Evolutionary conservation across 352 stramenopile genomes (phyloP).

Genomic region (Pythium aquatile): DNA sequence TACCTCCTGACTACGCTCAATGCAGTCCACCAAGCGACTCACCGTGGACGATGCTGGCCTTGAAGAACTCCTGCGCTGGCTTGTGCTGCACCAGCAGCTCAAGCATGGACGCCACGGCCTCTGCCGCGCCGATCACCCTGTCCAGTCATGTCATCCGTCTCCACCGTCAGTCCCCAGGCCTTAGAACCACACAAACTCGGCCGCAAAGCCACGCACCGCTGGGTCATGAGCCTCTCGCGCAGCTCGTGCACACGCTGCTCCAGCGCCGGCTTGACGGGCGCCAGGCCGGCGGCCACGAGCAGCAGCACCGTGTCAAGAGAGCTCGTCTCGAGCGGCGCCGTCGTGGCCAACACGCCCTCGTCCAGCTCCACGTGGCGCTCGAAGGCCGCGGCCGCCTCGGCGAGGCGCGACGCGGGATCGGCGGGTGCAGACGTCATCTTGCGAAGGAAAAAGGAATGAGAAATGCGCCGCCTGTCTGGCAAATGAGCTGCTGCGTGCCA

Average conservation of each 20-base stretch:
- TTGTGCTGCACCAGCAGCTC: conserved; percentile 42
- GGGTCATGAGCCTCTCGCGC: conserved; percentile 43
- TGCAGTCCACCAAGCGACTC: neutral
- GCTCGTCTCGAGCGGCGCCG: conserved; percentile 44
- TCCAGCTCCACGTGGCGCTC: conserved; percentile 65
- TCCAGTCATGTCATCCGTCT: neutral
- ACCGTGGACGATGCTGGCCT: conserved; percentile 59
- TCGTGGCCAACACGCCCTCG: conserved; percentile 62
- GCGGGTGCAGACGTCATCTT: neutral
- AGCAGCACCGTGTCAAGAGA: conserved; percentile 50
- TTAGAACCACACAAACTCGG: neutral
- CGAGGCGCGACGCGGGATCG: neutral
- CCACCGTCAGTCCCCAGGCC: neutral
- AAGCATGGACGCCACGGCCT: conserved; percentile 45
- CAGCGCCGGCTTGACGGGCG: conserved; percentile 30
- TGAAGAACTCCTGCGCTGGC: conserved; percentile 59
- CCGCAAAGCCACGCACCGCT: conserved; percentile 43
- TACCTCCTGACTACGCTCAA: neutral
- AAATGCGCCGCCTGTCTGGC: neutral
- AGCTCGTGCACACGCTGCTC: conserved; percentile 44
- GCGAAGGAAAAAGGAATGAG: neutral
- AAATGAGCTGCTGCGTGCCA: too few relatives aligned
- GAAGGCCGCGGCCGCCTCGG: conserved; percentile 29
- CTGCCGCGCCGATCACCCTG: conserved; percentile 46
- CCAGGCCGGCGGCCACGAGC: conserved; percentile 47